Evolutionary conservation across 805 yeast species (phyloP), one percentile per base, ranked within the genome.

Genomic region (Zygosaccharomyces gambellarensis): DNA sequence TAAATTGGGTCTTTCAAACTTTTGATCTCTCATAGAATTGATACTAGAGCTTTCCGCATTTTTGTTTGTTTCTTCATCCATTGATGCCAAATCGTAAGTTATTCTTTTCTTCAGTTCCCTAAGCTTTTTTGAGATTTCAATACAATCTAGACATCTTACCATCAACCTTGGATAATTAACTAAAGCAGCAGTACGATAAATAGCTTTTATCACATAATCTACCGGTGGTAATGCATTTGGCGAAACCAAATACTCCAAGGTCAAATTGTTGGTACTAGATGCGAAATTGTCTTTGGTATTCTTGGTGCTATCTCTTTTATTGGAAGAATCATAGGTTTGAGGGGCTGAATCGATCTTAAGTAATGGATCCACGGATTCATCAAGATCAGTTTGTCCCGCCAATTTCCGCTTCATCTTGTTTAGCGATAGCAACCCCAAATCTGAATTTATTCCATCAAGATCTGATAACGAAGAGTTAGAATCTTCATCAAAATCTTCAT

Each of bases 141-240:
- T 48, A 50, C 69, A 64, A 38, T 63, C 66, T 46, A 63, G 57
- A 47, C 65, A 64, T 32, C 71, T 56, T 1, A 66, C 50, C 74
- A 84, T 75, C 51, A 86, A 64, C 57, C 82, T 81, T 67, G 81
- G 71, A 59, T 86, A 92, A 51, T 82, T 77, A 0, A 80, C 80
- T 39, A 83, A 63, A 0, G 82, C 78, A 0, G 85, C 82, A 4
- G 79, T 69, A 54, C 86, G 87, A 57, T 78, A 80, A 39, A 85
- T 76, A 41, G 80, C 63, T 50, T 82, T 83, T 38, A 86, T 71
- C 5, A 81, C 70, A 39, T 70, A 67, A 51, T 79, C 82, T 11
- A 77, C 71, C 4, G 89, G 82, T 11, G 80, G 73, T 2, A 80
- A 76, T 0, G 85, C 71, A 46, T 74, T 70, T 2, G 83, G 79